phyloP scores from a whole-genome alignment of 257 asterid species.

The Gentiana macrophylla region DNA sequence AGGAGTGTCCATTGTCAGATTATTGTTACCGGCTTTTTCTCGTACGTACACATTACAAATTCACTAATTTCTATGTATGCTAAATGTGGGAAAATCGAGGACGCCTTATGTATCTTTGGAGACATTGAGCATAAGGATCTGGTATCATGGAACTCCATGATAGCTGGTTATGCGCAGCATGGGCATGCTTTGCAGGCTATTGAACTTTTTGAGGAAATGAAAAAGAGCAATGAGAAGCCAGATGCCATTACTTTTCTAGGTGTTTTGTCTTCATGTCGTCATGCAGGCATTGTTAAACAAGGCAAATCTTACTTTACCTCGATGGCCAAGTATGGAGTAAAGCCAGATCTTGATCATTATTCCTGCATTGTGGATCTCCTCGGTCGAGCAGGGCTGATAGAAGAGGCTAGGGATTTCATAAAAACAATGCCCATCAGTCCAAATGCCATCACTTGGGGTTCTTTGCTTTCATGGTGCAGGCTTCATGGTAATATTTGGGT shows the following conservation, averaged over 20 bases:
- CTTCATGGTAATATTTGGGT: constrained; percentile 8
- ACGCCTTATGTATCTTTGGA: constrained; percentile 61
- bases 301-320: constrained; percentile 15
- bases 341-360: constrained; percentile 23
- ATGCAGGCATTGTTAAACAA: constrained; percentile 24
- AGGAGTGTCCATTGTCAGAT: constrained; percentile 67
- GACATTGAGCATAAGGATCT: constrained; percentile 64
- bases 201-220: constrained; percentile 53
- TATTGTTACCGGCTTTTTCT: constrained; percentile 44
- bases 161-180: constrained; percentile 79
- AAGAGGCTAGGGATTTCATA: constrained; percentile 24
- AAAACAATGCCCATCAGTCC: constrained; percentile 24
- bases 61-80: constrained; percentile 89
- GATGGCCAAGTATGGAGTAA: constrained; percentile 6
- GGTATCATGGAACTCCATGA: constrained; percentile 92
- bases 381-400: constrained; percentile 28
- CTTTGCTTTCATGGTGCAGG: constrained; percentile 56
- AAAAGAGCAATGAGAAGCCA: constrained; percentile 16
- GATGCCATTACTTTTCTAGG: constrained; percentile 30
- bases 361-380: constrained; percentile 33
- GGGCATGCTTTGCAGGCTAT: constrained; percentile 73
- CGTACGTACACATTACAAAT: constrained; percentile 62
- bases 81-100: constrained; percentile 72
- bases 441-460: constrained; percentile 54
- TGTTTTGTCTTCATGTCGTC: constrained; percentile 29